Evolutionary conservation across 1,284 basidiomycete species (phyloP).

Genomic region (Meripilus lineatus): DNA sequence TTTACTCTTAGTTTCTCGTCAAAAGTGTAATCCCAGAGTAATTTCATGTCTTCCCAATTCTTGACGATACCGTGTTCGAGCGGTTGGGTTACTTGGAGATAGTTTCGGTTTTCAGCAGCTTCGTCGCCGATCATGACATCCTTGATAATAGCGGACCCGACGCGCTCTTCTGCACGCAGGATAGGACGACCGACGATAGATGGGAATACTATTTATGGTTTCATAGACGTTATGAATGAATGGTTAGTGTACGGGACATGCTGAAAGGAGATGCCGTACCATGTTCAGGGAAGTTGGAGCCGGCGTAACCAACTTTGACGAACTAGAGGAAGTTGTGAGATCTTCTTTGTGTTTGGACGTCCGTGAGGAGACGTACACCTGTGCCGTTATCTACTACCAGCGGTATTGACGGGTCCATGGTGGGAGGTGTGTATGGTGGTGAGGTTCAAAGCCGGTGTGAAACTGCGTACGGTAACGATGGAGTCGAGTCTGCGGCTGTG

Average conservation of each 20-base stretch:
- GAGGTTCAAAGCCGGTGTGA: background rate
- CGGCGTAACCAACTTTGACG: constrained; percentile 98
- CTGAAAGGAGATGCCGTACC: constrained; percentile 43
- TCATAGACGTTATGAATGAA: background rate
- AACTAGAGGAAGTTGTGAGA: constrained; percentile 50
- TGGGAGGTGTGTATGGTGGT: background rate
- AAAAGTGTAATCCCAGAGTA: constrained; percentile 99
- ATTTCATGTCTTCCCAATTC: constrained; percentile 99
- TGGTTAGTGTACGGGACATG: background rate
- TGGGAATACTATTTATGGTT: constrained; percentile 71
- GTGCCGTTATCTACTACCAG: constrained; percentile 98
- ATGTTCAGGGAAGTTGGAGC: constrained; percentile 98
- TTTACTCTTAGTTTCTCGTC: constrained; percentile 92
- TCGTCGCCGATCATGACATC: constrained; percentile 99
- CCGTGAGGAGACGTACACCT: constrained; percentile 71
- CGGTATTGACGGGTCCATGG: constrained; percentile 67
- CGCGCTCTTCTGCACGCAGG: constrained; percentile 93
- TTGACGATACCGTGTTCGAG: constrained; percentile 99
- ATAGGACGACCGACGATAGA: constrained; percentile 97
- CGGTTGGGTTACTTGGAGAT: constrained; percentile 94
- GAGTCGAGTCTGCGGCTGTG: no score
- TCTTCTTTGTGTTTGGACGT: constrained; percentile 97
- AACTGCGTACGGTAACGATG: no score
- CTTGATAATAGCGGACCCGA: constrained; percentile 79
- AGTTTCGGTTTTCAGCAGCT: constrained; percentile 91